These are phyloP conservation scores for Eragrostis tef DNA, from an alignment of 202 grass and related monocot species.

Conservation along the genomic window DNA sequence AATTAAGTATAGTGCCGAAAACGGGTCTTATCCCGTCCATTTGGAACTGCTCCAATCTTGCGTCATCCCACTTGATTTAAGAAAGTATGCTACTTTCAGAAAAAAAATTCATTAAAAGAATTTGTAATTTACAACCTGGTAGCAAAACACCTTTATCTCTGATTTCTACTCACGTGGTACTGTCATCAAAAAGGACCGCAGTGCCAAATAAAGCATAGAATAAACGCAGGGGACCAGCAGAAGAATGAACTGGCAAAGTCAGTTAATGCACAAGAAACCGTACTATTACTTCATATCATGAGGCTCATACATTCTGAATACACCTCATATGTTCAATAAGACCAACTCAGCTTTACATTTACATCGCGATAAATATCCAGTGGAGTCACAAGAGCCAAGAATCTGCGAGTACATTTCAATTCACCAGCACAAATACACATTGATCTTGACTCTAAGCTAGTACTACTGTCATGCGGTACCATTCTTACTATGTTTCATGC, in stretches of 20 bases:
- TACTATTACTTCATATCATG: conserved; percentile 2
- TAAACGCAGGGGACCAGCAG: too few species aligned
- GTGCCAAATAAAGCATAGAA: background rate
- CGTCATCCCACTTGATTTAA: background rate
- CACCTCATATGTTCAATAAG: background rate
- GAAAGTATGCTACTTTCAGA: too few species aligned
- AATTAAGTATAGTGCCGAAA: background rate
- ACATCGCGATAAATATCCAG: background rate
- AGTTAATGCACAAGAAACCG: conserved; percentile 20
- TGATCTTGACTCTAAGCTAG: conserved; percentile 13
- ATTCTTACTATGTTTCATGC: conserved; percentile 59
- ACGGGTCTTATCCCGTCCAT: background rate
- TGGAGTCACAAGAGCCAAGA: conserved; percentile 12
- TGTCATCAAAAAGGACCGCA: background rate
- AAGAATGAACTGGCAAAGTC: background rate
- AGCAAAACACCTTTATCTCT: background rate
- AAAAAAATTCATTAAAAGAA: too few species aligned
- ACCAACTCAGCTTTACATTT: conserved; percentile 47
- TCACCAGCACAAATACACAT: conserved; percentile 33
- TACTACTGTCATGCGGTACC: background rate
- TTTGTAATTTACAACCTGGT: too few species aligned
- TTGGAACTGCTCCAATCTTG: background rate
- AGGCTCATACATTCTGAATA: conserved; percentile 24
- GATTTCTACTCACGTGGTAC: background rate
- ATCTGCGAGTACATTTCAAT: background rate